Evolutionary conservation across 495 filamentous ascomycete species (phyloP).

Genomic region (Hyaloscypha finlandica): DNA sequence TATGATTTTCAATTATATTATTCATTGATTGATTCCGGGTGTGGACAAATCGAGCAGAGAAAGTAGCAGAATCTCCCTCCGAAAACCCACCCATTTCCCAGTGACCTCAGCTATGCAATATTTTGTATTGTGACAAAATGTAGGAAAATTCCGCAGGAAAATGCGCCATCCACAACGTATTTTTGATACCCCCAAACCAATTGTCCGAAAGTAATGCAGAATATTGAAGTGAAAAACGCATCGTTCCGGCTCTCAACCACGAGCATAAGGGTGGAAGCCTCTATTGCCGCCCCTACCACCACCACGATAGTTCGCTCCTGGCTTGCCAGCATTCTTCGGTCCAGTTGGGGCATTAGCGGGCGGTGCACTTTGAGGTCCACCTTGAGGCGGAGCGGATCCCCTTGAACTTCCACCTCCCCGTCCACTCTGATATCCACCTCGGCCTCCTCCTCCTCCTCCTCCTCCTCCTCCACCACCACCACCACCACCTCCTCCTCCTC

Average conservation of each 20-base stretch:
- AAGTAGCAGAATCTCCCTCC: background rate
- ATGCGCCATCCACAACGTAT: background rate
- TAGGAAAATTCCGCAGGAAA: background rate
- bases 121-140: background rate
- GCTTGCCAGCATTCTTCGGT: slow-evolving; percentile 92
- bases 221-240: background rate
- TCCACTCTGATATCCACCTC: slow-evolving; percentile 48
- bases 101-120: slow-evolving; percentile 3
- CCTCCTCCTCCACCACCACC: slow-evolving; percentile 49
- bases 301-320: slow-evolving; percentile 92
- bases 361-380: slow-evolving; percentile 55
- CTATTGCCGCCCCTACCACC: slow-evolving; percentile 78
- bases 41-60: background rate
- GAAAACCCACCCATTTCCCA: background rate
- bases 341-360: slow-evolving; percentile 95
- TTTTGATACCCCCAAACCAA: background rate
- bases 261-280: slow-evolving; percentile 78
- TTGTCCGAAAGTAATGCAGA: background rate
- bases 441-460: slow-evolving; percentile 53
- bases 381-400: slow-evolving; percentile 40
- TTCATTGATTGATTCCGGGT: background rate
- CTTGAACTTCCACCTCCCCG: slow-evolving; percentile 36
- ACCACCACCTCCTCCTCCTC: slow-evolving; percentile 52
- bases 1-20: background rate
- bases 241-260: slow-evolving; percentile 11